Evolutionary conservation across 78 protist genomes (phyloP).

Genomic region (Emiliania huxleyi): DNA sequence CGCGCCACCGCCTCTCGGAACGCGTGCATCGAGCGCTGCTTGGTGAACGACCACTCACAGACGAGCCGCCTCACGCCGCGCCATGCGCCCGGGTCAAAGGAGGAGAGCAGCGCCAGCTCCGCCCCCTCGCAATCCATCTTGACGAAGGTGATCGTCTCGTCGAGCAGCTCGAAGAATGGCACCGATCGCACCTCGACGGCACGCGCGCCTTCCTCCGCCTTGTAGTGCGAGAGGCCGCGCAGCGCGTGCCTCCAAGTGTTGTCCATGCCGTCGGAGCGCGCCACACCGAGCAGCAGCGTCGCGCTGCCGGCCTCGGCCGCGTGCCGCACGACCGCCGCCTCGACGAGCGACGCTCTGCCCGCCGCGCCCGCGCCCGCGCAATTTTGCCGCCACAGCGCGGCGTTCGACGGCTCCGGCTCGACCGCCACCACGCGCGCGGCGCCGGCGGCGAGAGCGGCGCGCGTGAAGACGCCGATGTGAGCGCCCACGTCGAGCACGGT

Average conservation of each 20-base stretch:
- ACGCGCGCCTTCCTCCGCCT: not conserved
- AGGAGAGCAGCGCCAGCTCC: not conserved
- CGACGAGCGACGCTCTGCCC: not conserved
- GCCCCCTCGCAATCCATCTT: not conserved
- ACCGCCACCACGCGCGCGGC: not conserved
- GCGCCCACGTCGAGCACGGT: conserved; percentile 10
- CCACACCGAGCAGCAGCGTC: not conserved
- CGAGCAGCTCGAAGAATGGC: not conserved
- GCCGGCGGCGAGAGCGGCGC: not conserved
- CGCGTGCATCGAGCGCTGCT: not conserved
- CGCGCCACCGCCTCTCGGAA: not conserved
- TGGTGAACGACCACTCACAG: not conserved
- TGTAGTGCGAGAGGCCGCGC: not conserved
- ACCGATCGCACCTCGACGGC: not conserved
- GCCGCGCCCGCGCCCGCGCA: not conserved
- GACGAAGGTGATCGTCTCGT: not conserved
- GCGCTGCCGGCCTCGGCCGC: not conserved
- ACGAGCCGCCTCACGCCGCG: not conserved
- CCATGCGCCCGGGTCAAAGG: not conserved
- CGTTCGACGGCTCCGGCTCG: not conserved
- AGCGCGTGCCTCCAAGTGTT: not conserved
- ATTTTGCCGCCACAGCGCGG: not conserved
- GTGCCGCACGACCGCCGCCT: not conserved
- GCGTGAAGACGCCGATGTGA: not conserved
- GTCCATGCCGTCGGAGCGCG: not conserved